Evolutionary conservation across 768 basidiomycete genomes (phyloP), one percentile per base, ranked within the genome.

Genomic region (Podaxis carcinomalis): DNA sequence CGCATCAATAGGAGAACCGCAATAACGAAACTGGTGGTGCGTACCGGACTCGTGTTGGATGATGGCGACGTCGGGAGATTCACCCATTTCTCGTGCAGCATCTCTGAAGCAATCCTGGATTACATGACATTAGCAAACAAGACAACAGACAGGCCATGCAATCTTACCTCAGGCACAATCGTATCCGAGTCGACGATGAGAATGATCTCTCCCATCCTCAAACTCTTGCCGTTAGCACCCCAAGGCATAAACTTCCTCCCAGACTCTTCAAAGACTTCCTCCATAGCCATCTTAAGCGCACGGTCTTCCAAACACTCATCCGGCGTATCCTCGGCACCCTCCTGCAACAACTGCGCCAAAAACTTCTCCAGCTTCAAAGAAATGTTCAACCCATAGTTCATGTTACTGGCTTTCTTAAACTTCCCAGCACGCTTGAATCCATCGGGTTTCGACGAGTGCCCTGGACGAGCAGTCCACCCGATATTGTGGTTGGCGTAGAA

Each of bases 381-480:
- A 14, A 93, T 78, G 71, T 72, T 65, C 35, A 68, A 62, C 1
- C 86, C 89, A 67, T 86, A 91, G 74, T 93, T 93, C 89, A 93
- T 90, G 72, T 90, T 92, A 63, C 75, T 77, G 56, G 90, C 90
- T 73, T 94, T 94, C 78, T 93, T 93, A 82, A 94, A 94, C 56
- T 90, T 87, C 7, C 92, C 92, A 5, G 92, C 90, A 71, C 94
- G 91, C 78, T 94, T 92, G 80, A 95, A 96, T 0, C 92, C 89
- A 64, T 90, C 93, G 21, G 86, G 88, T 69, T 70, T 84, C 69
- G 77, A 81, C 72, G 59, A 78, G 69, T 93, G 92, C 2, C 80
- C 81, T 0, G 92, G 92, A n/a, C 92, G 83, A 27, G 92, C 89
- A 36, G 87, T 84, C 83, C 87, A 93, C 10, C 80, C 81, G 66